Evolutionary conservation across 1,284 basidiomycete species (phyloP).

Genomic region (Neonothopanus nambi): DNA sequence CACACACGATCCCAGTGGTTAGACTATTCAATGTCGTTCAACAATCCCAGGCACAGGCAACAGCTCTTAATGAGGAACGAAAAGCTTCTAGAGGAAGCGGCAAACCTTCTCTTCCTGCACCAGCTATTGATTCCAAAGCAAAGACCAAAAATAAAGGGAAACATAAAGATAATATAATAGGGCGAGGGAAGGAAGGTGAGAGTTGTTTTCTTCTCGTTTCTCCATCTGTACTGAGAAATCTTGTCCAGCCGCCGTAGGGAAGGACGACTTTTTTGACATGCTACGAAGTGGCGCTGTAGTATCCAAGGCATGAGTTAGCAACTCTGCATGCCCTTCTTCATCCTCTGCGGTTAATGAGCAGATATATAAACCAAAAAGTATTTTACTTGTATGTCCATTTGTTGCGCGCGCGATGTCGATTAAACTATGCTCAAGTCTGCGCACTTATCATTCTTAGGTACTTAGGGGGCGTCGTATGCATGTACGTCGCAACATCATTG

Average conservation of each 20-base stretch:
- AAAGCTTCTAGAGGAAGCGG: constrained; percentile 68
- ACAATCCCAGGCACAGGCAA: constrained; percentile 64
- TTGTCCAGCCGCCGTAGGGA: constrained; percentile 50
- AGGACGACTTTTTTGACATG: constrained; percentile 77
- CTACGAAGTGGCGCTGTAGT: constrained; percentile 75
- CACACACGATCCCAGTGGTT: constrained; percentile 51
- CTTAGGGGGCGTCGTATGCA: no score
- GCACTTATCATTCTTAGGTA: no score
- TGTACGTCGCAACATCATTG: no score
- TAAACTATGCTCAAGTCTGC: no score
- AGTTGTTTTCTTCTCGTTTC: constrained; percentile 10
- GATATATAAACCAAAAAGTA: no score
- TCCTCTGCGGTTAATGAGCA: neutral
- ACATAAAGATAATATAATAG: constrained; percentile 53
- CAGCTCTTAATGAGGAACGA: constrained; percentile 51
- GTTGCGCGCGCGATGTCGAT: no score
- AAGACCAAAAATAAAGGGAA: constrained; percentile 52
- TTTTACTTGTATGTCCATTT: no score
- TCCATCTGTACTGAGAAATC: constrained; percentile 10
- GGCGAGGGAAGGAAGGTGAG: constrained; percentile 58
- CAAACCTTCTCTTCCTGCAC: constrained; percentile 70
- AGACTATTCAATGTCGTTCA: constrained; percentile 83
- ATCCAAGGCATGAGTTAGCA: constrained; percentile 45
- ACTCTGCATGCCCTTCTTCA: no score
- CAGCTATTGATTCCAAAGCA: constrained; percentile 45